These are phyloP conservation scores for Seiridium cupressi DNA, from an alignment of 2,329 filamentous ascomycete genomes.

Conservation along the genomic window DNA sequence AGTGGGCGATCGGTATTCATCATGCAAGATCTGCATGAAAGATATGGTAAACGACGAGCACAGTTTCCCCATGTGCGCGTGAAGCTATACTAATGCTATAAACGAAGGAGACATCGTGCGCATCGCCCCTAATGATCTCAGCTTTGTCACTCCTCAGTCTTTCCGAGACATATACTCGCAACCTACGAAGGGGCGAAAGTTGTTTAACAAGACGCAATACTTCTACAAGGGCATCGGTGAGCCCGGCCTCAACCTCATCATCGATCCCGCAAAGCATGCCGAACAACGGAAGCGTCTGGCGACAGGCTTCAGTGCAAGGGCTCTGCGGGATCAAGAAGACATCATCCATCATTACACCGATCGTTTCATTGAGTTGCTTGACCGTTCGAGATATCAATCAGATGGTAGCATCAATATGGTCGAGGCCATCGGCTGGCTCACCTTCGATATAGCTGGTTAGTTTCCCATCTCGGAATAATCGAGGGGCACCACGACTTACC, in stretches of 20 bases:
- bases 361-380: constrained; percentile 24
- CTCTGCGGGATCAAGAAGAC: constrained; percentile 26
- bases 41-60: constrained; percentile 17
- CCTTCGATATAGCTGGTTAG: constrained; percentile 29
- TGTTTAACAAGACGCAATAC: constrained; percentile 6
- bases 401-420: constrained; percentile 19
- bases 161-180: constrained; percentile 40
- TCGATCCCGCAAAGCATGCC: constrained; percentile 23
- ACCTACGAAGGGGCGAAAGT: background rate
- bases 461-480: background rate
- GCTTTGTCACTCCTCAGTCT: constrained; percentile 33
- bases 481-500: background rate
- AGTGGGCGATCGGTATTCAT: constrained; percentile 18
- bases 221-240: constrained; percentile 17
- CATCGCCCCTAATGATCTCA: constrained; percentile 37
- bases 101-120: constrained; percentile 25
- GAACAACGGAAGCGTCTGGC: constrained; percentile 23
- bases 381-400: constrained; percentile 11
- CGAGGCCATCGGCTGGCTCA: constrained; percentile 23
- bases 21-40: constrained; percentile 18
- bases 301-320: constrained; percentile 22
- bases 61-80: no score
- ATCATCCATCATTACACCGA: constrained; percentile 27
- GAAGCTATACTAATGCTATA: no score
- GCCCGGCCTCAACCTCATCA: background rate